A percentile compares a stretch with the other conserved stretches of the same genome.
These are phyloP conservation scores for Aspergillus spinulosporus DNA, from an alignment of 2,329 filamentous ascomycete genomes.

Conservation along the genomic window DNA sequence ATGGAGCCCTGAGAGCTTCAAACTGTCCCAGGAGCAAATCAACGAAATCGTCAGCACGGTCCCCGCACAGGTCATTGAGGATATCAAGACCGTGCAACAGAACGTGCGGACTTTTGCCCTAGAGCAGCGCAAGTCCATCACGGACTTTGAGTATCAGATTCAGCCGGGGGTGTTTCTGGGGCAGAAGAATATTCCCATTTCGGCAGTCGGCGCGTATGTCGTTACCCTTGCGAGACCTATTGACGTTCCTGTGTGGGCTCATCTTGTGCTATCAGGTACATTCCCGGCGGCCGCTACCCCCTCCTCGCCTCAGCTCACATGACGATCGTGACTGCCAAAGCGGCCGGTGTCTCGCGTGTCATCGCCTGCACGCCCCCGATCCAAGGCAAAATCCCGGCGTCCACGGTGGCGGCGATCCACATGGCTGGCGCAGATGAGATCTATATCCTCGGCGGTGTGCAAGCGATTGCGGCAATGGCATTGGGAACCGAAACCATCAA, in stretches of 20 bases:
- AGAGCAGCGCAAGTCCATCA: conserved; percentile 48
- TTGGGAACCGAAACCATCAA: conserved; percentile 51
- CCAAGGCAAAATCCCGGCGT: conserved; percentile 48
- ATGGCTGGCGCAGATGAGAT: conserved; percentile 54
- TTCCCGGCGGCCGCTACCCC: conserved; percentile 55
- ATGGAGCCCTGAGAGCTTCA: conserved; percentile 54
- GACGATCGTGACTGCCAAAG: conserved; percentile 58
- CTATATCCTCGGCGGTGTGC: conserved; percentile 53
- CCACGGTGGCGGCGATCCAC: conserved; percentile 54
- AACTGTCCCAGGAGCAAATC: conserved; percentile 49
- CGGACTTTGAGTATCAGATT: conserved; percentile 55
- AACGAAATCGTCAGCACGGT: conserved; percentile 45
- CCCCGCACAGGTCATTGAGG: conserved; percentile 51
- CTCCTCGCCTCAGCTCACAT: conserved; percentile 57
- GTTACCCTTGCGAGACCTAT: too few relatives aligned
- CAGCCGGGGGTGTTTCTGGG: conserved; percentile 38
- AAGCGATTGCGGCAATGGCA: conserved; percentile 56
- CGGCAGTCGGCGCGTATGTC: conserved; percentile 47
- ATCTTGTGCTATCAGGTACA: conserved; percentile 36
- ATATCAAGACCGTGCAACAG: conserved; percentile 54
- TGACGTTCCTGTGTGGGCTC: neutral
- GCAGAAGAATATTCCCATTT: conserved; percentile 54
- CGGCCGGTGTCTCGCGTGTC: conserved; percentile 54
- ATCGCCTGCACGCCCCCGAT: conserved; percentile 56
- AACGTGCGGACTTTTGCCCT: conserved; percentile 54